A percentile compares a stretch with the other conserved stretches of the same genome.
phyloP scores from a whole-genome alignment of 768 basidiomycete genomes.

The Suillus clintonianus region DNA sequence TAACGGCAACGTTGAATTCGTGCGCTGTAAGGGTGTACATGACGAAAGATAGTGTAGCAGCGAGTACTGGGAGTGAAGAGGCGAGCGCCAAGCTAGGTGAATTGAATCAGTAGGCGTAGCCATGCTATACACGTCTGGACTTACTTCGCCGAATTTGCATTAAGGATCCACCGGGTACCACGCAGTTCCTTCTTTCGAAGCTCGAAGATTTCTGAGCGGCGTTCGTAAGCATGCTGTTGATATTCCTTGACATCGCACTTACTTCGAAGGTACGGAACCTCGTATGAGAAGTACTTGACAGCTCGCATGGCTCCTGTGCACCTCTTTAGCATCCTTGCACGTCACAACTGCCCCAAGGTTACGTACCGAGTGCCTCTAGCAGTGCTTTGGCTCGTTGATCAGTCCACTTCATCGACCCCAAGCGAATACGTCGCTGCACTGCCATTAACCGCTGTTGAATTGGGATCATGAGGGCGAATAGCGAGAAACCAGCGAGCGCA shows the following conservation, averaged over 20 bases:
- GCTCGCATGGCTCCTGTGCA: conserved; percentile 60
- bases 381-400: conserved; percentile 63
- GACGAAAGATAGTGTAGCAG: conserved; percentile 66
- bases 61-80: conserved; percentile 63
- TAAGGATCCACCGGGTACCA: conserved; percentile 57
- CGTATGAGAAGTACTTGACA: conserved; percentile 79
- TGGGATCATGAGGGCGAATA: conserved; percentile 64
- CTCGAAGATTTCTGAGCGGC: conserved; percentile 48
- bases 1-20: conserved; percentile 62
- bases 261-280: conserved; percentile 67
- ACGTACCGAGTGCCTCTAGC: conserved; percentile 60
- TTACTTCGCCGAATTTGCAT: conserved; percentile 65
- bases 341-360: neutral
- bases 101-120: neutral
- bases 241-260: conserved; percentile 18
- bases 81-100: conserved; percentile 37
- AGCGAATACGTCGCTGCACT: conserved; percentile 53
- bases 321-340: neutral
- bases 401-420: conserved; percentile 59
- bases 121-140: conserved; percentile 11
- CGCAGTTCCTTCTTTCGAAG: conserved; percentile 56
- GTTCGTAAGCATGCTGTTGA: neutral
- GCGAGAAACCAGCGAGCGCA: conserved; percentile 67
- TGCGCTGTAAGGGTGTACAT: conserved; percentile 61
- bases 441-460: conserved; percentile 67